Base-by-base conservation (phyloP, 177 flowering plant species). In the Vitis hybrid region DNA sequence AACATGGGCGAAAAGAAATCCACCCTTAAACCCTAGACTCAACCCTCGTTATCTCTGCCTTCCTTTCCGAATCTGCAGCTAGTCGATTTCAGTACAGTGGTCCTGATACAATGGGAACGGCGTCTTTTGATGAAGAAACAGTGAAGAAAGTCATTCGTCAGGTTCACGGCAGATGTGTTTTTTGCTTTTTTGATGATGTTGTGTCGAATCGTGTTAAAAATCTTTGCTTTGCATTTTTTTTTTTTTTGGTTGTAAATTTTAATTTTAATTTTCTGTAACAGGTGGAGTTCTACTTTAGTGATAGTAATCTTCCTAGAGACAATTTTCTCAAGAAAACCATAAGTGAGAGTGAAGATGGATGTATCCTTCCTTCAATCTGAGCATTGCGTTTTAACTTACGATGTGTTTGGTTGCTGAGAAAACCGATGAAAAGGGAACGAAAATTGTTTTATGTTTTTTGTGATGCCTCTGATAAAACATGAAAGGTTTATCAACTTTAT, bases 211-310 rank as follows among this genome's bases (percentile, higher is more conserved):
- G 62, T 51, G 13, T 50, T 22, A 49, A 51, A 52, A 45, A 10
- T 57, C 19, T n/a, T 53, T 15, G 60, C 48, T 45, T 18, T 45
- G 19, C 12, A 53, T 2, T 61, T 26, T 11, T 45, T 61, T 26
- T 11, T 45, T 68, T 15, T 57, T 57, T 50, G 14, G 57, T 62
- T 55, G 29, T 26, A 26, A 26, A 26, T 67, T 1, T 15, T 31
- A 2, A 16, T 39, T 55, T 49, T 1, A 65, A 45, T 39, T 64
- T 65, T 39, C 45, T 39, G 45, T 39, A 39, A 6, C 79, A 91
- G 98, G 97, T 91, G 8, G 97, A 93, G 82, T 93, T 92, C 65
- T 93, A 93, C 72, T 92, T 93, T 83, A 83, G 98, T 67, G 97
- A 93, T 62, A 92, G 96, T 71, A 93, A 93, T 82, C 87, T 93